These are phyloP conservation scores for Leccinum obscurum DNA, from an alignment of 768 basidiomycete species.

Conservation along the genomic window DNA sequence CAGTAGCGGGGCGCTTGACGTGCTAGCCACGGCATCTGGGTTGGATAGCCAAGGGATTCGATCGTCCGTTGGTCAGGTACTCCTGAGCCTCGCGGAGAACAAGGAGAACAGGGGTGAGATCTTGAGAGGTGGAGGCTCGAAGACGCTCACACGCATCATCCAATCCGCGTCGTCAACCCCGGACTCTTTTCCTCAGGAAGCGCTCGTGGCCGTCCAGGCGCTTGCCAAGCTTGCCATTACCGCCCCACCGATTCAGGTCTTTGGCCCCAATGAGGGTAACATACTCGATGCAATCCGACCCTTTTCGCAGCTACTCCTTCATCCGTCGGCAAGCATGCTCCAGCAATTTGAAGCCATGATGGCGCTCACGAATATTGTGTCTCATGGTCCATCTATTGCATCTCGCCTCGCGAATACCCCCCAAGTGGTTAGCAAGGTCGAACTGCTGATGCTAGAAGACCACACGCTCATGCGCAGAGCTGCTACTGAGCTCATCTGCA, in stretches of 20 bases:
- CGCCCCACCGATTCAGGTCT: conserved; percentile 84
- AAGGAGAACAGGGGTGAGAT: conserved; percentile 75
- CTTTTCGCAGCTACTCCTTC: conserved; percentile 69
- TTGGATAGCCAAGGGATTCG: conserved; percentile 68
- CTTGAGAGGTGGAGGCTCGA: conserved; percentile 76
- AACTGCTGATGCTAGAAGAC: conserved; percentile 78
- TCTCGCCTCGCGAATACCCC: conserved; percentile 63
- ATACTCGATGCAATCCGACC: conserved; percentile 85
- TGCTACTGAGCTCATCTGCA: conserved; percentile 89
- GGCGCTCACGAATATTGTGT: conserved; percentile 95
- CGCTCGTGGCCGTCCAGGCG: conserved; percentile 74
- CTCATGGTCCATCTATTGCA: conserved; percentile 65
- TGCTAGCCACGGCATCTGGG: conserved; percentile 56
- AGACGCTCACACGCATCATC: conserved; percentile 59
- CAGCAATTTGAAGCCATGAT: conserved; percentile 93
- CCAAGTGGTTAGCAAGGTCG: conserved; percentile 63
- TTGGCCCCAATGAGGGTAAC: conserved; percentile 79
- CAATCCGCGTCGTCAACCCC: conserved; percentile 42
- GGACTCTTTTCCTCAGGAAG: conserved; percentile 24
- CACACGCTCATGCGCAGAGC: conserved; percentile 83
- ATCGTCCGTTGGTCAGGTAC: conserved; percentile 53
- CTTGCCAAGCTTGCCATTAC: conserved; percentile 93
- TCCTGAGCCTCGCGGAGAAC: conserved; percentile 75
- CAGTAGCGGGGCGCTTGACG: conserved; percentile 60
- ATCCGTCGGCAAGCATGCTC: conserved; percentile 65